These are phyloP conservation scores for Kluyveromyces wickerhamii DNA, from an alignment of 805 yeast species.

Conservation along the genomic window DNA sequence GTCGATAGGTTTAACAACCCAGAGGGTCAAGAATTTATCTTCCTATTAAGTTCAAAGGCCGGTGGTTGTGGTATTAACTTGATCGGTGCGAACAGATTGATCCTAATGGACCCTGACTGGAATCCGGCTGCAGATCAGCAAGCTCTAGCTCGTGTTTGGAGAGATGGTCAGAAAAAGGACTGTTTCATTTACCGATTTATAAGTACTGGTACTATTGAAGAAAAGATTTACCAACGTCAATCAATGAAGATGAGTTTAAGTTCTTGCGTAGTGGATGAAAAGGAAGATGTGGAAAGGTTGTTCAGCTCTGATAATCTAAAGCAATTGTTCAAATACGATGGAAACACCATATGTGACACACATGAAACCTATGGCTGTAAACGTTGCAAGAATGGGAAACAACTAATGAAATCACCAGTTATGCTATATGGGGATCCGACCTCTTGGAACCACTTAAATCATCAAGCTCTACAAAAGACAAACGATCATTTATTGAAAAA, in stretches of 20 bases:
- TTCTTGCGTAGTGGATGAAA: constrained; percentile 95
- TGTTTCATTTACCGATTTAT: constrained; percentile 93
- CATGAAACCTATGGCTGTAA: constrained; percentile 88
- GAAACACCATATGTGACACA: constrained; percentile 72
- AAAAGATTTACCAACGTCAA: constrained; percentile 91
- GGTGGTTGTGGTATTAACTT: constrained; percentile 98
- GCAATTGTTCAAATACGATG: constrained; percentile 64
- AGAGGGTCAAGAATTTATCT: constrained; percentile 74
- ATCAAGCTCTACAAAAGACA: constrained; percentile 48
- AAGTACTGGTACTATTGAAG: constrained; percentile 92
- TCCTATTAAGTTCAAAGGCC: constrained; percentile 86
- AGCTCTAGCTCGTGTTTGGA: constrained; percentile 96
- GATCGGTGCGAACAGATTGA: constrained; percentile 89
- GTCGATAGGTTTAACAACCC: constrained; percentile 92
- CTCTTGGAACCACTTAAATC: constrained; percentile 89
- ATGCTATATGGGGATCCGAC: constrained; percentile 98
- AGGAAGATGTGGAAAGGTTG: constrained; percentile 87
- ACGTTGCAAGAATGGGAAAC: constrained; percentile 62
- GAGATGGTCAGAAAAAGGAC: constrained; percentile 97
- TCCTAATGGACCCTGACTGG: constrained; percentile 92
- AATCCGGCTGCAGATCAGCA: constrained; percentile 98
- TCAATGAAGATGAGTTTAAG: constrained; percentile 88
- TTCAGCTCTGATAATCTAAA: constrained; percentile 77
- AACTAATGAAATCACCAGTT: constrained; percentile 59
- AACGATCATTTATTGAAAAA: constrained; percentile 73